Base-by-base conservation (phyloP, 768 basidiomycete genomes). In the Mycena kentingensis region DNA sequence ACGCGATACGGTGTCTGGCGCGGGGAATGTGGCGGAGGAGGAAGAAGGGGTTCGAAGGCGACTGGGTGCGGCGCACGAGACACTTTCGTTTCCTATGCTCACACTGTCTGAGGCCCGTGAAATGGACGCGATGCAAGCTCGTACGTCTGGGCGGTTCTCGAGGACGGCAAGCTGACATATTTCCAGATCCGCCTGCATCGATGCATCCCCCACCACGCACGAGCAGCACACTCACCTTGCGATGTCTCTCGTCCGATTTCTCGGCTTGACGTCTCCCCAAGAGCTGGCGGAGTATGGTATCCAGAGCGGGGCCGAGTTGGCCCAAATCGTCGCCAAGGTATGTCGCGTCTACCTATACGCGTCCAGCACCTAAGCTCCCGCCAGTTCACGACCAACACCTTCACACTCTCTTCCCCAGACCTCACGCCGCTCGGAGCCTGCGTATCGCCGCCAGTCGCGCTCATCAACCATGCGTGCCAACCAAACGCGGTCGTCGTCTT, bases 401-500 rank as follows among this genome's bases (percentile, higher is more conserved):
- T 98, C 64, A 88, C 94, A 0, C 71, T 97, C 10, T 87, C 93
- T 1, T 81, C 87, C 0, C 84, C 89, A 0, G 79, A 88, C 4
- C 73, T 98, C 15, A 79, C 82, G 2, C 88, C 94, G 0, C 75
- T 98, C 29, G 96, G 96, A 5, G 85, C 86, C 2, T 83, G 87
- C n/a, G 78, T 95, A 13, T 89, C 90, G 1, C 94, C 95, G 0
- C 62, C 80, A 0, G 71, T 87, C 4, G 94, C 94, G 0, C 73
- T 97, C 11, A 79, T 89, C 51, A 97, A 97, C 63, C 94, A 98
- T 64, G 89, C 88, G 0, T 95, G 93, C 63, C 77, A 82, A 19
- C 91, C 92, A 0, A 95, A 97, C 63, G 92, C 88, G 0, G 90
- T 87, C 27, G 80, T 95, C n/a, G 90, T 98, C 3, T 98, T 96